Evolutionary conservation across 1,284 basidiomycete species (phyloP).

Genomic region (Malassezia restricta): DNA sequence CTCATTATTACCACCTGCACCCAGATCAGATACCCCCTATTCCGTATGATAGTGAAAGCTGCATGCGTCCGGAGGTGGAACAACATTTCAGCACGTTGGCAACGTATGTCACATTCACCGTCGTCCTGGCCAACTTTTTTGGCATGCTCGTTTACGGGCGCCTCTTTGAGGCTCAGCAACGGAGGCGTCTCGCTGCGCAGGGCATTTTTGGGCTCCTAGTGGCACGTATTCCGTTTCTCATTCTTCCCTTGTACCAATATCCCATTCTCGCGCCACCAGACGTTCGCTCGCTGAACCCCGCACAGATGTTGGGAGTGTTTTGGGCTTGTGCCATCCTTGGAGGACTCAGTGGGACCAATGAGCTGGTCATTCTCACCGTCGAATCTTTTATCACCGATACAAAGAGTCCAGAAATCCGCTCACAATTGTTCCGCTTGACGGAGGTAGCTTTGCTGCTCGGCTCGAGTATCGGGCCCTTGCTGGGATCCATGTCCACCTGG

Average conservation of each 20-base stretch:
- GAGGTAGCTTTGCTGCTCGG: constrained; percentile 14
- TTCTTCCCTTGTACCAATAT: constrained; percentile 14
- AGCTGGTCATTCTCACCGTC: constrained; percentile 9
- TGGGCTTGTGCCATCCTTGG: constrained; percentile 11
- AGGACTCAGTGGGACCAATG: constrained; percentile 9
- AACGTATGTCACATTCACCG: constrained; percentile 4
- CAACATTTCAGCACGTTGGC: constrained; percentile 8
- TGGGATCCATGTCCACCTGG: constrained; percentile 1
- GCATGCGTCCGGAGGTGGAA: constrained; percentile 11
- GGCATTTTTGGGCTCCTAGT: constrained; percentile 7
- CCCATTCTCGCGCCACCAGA: constrained; percentile 1
- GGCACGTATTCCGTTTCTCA: constrained; percentile 11
- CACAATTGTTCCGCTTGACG: constrained; percentile 1
- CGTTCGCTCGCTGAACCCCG: not conserved
- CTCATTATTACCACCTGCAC: constrained; percentile 10
- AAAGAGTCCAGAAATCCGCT: constrained; percentile 8
- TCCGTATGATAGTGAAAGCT: not conserved
- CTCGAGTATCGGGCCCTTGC: constrained; percentile 7
- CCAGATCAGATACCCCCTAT: not conserved
- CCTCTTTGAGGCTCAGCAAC: not conserved
- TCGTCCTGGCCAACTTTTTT: constrained; percentile 13
- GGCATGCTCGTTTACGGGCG: constrained; percentile 14
- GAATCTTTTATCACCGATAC: constrained; percentile 9
- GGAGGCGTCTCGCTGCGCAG: not conserved
- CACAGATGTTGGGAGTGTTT: constrained; percentile 8